phyloP scores from a whole-genome alignment of 805 yeast species.

The Teunomyces pallodes region DNA sequence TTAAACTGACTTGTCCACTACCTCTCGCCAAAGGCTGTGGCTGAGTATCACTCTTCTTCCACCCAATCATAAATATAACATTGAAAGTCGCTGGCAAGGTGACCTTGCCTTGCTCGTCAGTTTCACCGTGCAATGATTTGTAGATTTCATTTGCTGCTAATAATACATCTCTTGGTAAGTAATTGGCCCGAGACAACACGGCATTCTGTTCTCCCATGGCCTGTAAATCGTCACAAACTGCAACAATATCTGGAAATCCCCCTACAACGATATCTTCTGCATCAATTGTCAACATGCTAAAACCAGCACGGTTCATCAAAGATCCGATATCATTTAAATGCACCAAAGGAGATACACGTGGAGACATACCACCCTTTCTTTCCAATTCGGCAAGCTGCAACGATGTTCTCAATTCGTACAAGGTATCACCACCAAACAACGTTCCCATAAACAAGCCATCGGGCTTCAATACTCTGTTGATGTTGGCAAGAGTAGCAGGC shows the following conservation, averaged over 20 bases:
- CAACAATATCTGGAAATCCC: slow-evolving; percentile 65
- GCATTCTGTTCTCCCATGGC: slow-evolving; percentile 86
- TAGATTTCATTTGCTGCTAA: slow-evolving; percentile 79
- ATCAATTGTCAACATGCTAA: slow-evolving; percentile 77
- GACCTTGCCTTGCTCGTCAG: slow-evolving; percentile 41
- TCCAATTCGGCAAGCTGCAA: slow-evolving; percentile 82
- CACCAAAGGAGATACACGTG: slow-evolving; percentile 78
- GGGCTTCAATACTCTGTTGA: slow-evolving; percentile 62
- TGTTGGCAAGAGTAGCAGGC: slow-evolving; percentile 58
- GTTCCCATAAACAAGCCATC: slow-evolving; percentile 83
- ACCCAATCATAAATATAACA: slow-evolving; percentile 81
- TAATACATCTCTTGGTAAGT: slow-evolving; percentile 55
- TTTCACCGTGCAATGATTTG: slow-evolving; percentile 64
- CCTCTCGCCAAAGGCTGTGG: slow-evolving; percentile 77
- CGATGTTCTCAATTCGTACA: slow-evolving; percentile 78
- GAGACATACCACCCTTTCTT: slow-evolving; percentile 73
- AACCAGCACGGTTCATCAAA: slow-evolving; percentile 70
- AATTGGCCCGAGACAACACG: slow-evolving; percentile 45
- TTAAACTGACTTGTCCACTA: slow-evolving; percentile 62
- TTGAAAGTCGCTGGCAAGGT: slow-evolving; percentile 78
- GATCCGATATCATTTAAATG: slow-evolving; percentile 75
- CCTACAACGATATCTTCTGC: slow-evolving; percentile 79
- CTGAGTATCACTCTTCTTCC: slow-evolving; percentile 72
- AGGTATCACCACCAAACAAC: slow-evolving; percentile 79
- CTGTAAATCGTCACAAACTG: slow-evolving; percentile 69